Conservation (phyloP, 2,329 filamentous ascomycete species). For the Cytospora piceae region DNA sequence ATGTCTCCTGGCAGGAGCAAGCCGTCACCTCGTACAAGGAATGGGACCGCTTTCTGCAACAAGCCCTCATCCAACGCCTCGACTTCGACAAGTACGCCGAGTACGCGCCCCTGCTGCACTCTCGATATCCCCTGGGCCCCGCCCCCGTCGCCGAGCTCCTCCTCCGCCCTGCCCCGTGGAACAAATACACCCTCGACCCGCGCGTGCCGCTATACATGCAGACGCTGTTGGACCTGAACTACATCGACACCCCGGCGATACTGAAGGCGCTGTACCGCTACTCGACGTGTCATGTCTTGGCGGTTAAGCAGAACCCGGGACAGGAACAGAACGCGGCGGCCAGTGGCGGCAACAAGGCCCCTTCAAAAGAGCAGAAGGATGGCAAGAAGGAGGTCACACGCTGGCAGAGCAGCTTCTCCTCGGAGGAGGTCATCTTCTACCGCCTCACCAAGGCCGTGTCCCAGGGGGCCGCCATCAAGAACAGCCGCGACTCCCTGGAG, state of each 20-base stretch:
- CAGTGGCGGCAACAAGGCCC: constrained; percentile 20
- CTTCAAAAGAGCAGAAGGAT: constrained; percentile 22
- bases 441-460: constrained; percentile 87
- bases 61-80: constrained; percentile 56
- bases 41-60: constrained; percentile 57
- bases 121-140: constrained; percentile 56
- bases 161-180: constrained; percentile 55
- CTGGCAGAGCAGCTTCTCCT: constrained; percentile 61
- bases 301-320: constrained; percentile 34
- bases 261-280: constrained; percentile 60
- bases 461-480: constrained; percentile 53
- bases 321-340: constrained; percentile 25
- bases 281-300: constrained; percentile 52
- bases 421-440: constrained; percentile 92
- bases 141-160: constrained; percentile 60
- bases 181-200: constrained; percentile 58
- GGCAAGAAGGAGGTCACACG: constrained; percentile 37
- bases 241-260: constrained; percentile 59
- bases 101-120: constrained; percentile 53
- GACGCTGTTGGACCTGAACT: constrained; percentile 53
- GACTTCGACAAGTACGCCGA: constrained; percentile 57
- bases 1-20: constrained; percentile 23
- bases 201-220: constrained; percentile 64
- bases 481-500: constrained; percentile 52
- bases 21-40: constrained; percentile 37